These are phyloP conservation scores for Colletotrichum sp. DNA, from an alignment of 2,329 filamentous ascomycete species.

Conservation along the genomic window DNA sequence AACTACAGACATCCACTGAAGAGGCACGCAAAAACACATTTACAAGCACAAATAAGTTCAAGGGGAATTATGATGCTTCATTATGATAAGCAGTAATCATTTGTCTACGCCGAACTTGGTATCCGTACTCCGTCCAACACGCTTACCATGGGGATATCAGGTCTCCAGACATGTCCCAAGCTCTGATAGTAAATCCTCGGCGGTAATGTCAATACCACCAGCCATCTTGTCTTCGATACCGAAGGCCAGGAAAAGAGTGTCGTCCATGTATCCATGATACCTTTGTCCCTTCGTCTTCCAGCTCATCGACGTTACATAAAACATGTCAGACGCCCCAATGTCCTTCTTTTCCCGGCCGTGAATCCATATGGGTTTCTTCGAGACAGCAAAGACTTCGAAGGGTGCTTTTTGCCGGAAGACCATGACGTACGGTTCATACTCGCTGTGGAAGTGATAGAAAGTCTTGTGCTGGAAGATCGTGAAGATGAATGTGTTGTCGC, in stretches of 20 bases:
- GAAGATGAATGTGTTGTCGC: slow-evolving; percentile 59
- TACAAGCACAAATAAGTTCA: background rate
- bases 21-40: background rate
- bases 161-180: background rate
- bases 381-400: slow-evolving; percentile 56
- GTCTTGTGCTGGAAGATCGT: slow-evolving; percentile 61
- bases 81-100: background rate
- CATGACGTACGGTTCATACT: slow-evolving; percentile 63
- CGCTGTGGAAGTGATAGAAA: slow-evolving; percentile 50
- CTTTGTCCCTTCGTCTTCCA: slow-evolving; percentile 53
- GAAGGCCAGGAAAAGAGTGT: slow-evolving; percentile 59
- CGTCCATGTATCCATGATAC: slow-evolving; percentile 63
- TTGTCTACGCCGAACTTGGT: background rate
- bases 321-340: slow-evolving; percentile 53
- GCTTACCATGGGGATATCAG: background rate
- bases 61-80: background rate
- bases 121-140: background rate
- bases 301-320: slow-evolving; percentile 62
- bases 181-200: slow-evolving; percentile 51
- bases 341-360: slow-evolving; percentile 46
- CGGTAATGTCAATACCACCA: slow-evolving; percentile 56
- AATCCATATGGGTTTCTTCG: slow-evolving; percentile 59
- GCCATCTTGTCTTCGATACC: slow-evolving; percentile 58
- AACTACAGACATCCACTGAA: background rate
- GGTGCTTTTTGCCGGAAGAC: slow-evolving; percentile 53